Conservation (phyloP, 805 yeast species). For the Diddensiella transvaalensis region DNA sequence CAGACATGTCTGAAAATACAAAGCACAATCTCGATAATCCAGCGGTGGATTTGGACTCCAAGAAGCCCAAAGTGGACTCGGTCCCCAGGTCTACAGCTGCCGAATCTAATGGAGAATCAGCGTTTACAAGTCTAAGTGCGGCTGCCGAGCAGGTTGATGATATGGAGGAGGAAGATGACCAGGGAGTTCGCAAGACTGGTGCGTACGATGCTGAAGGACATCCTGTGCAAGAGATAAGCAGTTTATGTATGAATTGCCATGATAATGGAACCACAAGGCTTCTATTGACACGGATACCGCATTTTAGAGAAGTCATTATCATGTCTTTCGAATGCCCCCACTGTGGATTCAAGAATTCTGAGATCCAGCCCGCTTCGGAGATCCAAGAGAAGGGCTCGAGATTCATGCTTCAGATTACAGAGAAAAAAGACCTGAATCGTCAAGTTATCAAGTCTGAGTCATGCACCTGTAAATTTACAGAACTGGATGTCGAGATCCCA, state of each 20-base stretch:
- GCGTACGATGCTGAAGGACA: constrained; percentile 83
- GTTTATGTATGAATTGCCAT: constrained; percentile 94
- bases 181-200: constrained; percentile 51
- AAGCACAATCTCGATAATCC: neutral
- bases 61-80: neutral
- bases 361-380: constrained; percentile 91
- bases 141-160: constrained; percentile 46
- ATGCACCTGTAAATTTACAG: constrained; percentile 73
- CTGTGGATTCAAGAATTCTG: constrained; percentile 86
- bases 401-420: constrained; percentile 66
- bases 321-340: constrained; percentile 97
- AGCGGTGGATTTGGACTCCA: neutral
- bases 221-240: constrained; percentile 92
- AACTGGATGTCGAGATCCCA: constrained; percentile 91
- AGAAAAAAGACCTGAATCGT: constrained; percentile 71
- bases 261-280: constrained; percentile 79
- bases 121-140: constrained; percentile 43
- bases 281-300: constrained; percentile 85
- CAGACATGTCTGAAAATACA: neutral
- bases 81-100: neutral
- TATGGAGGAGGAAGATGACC: constrained; percentile 3
- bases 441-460: constrained; percentile 90
- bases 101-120: neutral
- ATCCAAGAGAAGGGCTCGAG: constrained; percentile 86
- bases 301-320: constrained; percentile 80